These are phyloP conservation scores for Candida argentea DNA, from an alignment of 805 yeast genomes.

Conservation along the genomic window DNA sequence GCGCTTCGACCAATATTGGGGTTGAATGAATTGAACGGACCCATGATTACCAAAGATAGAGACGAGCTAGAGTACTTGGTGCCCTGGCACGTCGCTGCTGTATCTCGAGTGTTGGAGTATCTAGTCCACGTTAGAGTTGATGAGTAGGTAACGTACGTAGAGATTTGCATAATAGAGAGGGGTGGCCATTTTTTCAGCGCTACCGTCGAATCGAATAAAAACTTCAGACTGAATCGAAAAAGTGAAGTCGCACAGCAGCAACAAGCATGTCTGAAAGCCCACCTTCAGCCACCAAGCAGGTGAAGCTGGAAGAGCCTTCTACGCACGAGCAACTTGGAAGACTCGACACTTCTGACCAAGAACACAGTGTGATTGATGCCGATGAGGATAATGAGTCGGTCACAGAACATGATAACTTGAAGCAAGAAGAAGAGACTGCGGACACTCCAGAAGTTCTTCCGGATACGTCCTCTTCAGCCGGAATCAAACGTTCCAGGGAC, in stretches of 20 bases:
- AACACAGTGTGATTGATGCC: constrained; percentile 1
- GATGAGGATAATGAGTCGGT: constrained; percentile 6
- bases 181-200: too few relatives aligned
- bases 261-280: too few relatives aligned
- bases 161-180: too few relatives aligned
- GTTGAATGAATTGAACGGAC: constrained; percentile 11
- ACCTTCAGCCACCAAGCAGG: too few relatives aligned
- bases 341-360: too few relatives aligned
- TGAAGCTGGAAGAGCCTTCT: too few relatives aligned
- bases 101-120: constrained; percentile 47
- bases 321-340: too few relatives aligned
- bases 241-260: too few relatives aligned
- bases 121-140: constrained; percentile 49
- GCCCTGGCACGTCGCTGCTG: constrained; percentile 72
- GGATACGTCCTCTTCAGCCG: constrained; percentile 1
- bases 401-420: constrained; percentile 8
- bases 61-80: constrained; percentile 19
- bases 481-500: too few relatives aligned
- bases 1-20: constrained; percentile 32
- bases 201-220: too few relatives aligned
- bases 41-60: constrained; percentile 3
- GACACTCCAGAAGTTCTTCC: constrained; percentile 4
- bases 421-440: constrained; percentile 4
- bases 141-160: too few relatives aligned
- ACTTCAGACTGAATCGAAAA: too few relatives aligned